Evolutionary conservation across 768 basidiomycete genomes (phyloP).

Genomic region (Naganishia kalamii): DNA sequence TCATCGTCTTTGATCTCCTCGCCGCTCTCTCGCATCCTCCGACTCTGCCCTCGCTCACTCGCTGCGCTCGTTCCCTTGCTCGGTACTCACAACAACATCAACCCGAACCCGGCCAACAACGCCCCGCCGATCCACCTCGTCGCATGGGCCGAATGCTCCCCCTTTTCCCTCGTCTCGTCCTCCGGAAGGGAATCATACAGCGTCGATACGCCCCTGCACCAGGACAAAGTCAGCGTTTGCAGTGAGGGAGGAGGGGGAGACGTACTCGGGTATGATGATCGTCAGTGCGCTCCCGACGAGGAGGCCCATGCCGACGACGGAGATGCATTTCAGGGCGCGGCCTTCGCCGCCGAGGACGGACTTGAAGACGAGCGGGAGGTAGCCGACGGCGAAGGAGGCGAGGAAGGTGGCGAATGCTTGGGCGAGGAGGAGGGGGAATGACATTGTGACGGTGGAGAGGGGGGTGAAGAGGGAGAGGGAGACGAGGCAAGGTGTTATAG

Average conservation of each 20-base stretch:
- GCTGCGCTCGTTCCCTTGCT: neutral
- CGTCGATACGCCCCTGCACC: constrained; percentile 38
- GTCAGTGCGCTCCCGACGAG: constrained; percentile 83
- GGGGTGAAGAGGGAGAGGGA: neutral
- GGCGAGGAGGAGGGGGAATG: constrained; percentile 36
- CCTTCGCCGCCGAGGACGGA: constrained; percentile 29
- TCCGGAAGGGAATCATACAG: constrained; percentile 35
- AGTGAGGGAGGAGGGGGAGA: constrained; percentile 53
- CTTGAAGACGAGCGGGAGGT: constrained; percentile 66
- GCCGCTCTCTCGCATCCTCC: neutral
- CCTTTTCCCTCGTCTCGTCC: constrained; percentile 29
- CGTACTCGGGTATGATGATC: constrained; percentile 88
- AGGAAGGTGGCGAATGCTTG: constrained; percentile 45
- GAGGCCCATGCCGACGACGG: constrained; percentile 69
- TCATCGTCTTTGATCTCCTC: no score
- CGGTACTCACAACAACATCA: constrained; percentile 45
- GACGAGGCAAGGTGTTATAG: no score
- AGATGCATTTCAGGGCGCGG: constrained; percentile 39
- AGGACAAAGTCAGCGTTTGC: constrained; percentile 53
- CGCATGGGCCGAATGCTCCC: constrained; percentile 15
- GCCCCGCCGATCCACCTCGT: constrained; percentile 41
- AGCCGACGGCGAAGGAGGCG: constrained; percentile 59
- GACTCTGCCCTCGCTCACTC: neutral
- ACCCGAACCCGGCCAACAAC: constrained; percentile 43
- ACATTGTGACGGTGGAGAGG: constrained; percentile 34